Conservation (phyloP, 164 flowering plant species). For the Sedum album region DNA sequence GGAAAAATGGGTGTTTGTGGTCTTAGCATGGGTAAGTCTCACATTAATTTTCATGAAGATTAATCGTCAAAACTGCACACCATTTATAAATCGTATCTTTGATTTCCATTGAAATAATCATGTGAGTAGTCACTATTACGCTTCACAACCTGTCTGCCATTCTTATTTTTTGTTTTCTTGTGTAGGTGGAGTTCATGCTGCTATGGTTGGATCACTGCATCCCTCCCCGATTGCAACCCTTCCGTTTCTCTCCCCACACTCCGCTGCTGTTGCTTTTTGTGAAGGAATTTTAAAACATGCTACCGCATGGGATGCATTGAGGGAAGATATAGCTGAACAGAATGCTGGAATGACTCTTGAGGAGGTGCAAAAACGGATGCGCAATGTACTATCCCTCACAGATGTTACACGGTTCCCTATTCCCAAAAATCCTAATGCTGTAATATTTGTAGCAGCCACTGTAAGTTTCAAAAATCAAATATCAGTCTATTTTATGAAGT, state of each 20-base stretch:
- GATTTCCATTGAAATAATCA: background rate
- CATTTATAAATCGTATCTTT: background rate
- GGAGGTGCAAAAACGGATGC: slow-evolving; percentile 79
- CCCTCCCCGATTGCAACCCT: slow-evolving; percentile 94
- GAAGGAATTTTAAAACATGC: slow-evolving; percentile 87
- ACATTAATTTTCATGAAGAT: background rate
- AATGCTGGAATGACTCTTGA: slow-evolving; percentile 68
- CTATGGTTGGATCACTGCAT: slow-evolving; percentile 97
- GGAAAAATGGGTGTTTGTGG: slow-evolving; percentile 96
- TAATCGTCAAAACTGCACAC: no score
- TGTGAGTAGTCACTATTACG: background rate
- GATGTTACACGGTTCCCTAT: slow-evolving; percentile 96
- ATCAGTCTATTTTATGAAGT: background rate
- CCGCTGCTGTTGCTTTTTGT: slow-evolving; percentile 96
- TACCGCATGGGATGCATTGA: slow-evolving; percentile 95
- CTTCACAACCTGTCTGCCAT: background rate
- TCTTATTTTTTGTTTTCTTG: slow-evolving; percentile 12
- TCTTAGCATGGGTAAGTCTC: slow-evolving; percentile 89
- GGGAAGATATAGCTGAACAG: slow-evolving; percentile 56
- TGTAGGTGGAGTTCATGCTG: slow-evolving; percentile 96
- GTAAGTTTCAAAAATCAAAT: slow-evolving; percentile 38
- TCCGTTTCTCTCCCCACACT: slow-evolving; percentile 94
- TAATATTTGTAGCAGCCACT: slow-evolving; percentile 88
- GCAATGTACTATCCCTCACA: slow-evolving; percentile 81
- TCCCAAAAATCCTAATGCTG: slow-evolving; percentile 82